Evolutionary conservation across 345 rosid species (phyloP), one percentile per base, ranked within the genome.

Genomic region (Aquilaria sinensis): DNA sequence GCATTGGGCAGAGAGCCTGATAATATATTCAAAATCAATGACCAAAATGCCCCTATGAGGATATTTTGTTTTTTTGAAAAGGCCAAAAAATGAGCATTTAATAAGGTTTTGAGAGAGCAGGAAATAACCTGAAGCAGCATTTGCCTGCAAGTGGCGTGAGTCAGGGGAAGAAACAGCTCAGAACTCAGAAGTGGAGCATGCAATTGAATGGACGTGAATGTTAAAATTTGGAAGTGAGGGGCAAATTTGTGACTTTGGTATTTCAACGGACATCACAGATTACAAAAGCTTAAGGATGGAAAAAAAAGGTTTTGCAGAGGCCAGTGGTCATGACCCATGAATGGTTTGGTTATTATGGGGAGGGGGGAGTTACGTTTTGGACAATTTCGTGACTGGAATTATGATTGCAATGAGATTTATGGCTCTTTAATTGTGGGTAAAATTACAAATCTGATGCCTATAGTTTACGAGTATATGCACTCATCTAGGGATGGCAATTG

Each of bases 1-100:
- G 53, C 70, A 10, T 77, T 70, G 74, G 74, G 61, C 70, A 65
- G 70, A 65, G 85, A 59, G 80, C 69, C 74, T 29, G 13, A n/a
- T 45, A 6, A 49, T 48, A 54, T 55, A 68, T 64, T 77, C 50
- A 33, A 56, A 37, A 32, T 48, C 29, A 46, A 47, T 63, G 72
- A 76, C 73, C 32, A 70, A 45, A 72, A 53, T 72, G 9, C 57
- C 82, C 23, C 75, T 58, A 33, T 5, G 1, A 4, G 12, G 31
- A 9, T 67, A 49, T 41, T 53, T 63, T 41, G 10, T 12, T 53
- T n/a, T 47, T 0, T 37, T 37, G 43, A 9, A 37, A 37, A 37
- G 43, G 43, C 23, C 23, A 23, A 23, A 23, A 23, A 37, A 37
- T 37, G 43, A 3, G 43, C 43, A 37, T 37, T 37, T 37, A 37